A percentile compares a stretch with the other conserved stretches of the same genome.
Conservation (phyloP, 176 grass and related monocot species). For the Otatea glauca region DNA sequence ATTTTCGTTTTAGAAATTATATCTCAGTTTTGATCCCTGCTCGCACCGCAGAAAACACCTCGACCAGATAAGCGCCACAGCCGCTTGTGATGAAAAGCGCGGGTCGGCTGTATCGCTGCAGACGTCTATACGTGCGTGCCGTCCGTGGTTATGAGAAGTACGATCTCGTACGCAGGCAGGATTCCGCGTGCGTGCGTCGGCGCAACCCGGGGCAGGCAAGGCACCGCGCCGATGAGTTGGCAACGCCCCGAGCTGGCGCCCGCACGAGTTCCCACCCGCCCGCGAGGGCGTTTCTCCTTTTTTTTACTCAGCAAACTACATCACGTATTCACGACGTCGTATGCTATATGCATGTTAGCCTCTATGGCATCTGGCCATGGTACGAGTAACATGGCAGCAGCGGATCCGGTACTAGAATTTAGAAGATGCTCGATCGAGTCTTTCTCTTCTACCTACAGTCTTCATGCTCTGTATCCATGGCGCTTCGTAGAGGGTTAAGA, state of each 20-base stretch:
- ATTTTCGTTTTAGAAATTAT: no score
- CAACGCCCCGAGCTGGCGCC: background rate
- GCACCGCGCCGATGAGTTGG: background rate
- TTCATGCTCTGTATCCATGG: no score
- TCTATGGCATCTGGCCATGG: no score
- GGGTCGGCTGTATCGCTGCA: no score
- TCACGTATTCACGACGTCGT: background rate
- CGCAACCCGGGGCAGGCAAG: background rate
- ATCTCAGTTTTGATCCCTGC: no score
- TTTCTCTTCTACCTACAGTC: no score
- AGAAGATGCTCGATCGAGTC: no score
- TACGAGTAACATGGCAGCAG: no score
- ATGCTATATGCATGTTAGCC: background rate
- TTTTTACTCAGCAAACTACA: background rate
- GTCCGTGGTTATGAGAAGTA: conserved; percentile 1
- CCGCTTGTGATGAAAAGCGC: background rate
- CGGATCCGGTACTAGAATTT: no score
- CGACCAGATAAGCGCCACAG: background rate
- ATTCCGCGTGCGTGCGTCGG: background rate
- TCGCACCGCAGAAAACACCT: background rate
- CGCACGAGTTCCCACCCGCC: background rate
- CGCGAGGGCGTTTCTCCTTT: no score
- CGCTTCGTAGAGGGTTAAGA: no score
- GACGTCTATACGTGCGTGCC: no score
- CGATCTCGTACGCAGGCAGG: background rate